Evolutionary conservation across 2,329 filamentous ascomycete genomes (phyloP).

Genomic region (Balansia obtecta): DNA sequence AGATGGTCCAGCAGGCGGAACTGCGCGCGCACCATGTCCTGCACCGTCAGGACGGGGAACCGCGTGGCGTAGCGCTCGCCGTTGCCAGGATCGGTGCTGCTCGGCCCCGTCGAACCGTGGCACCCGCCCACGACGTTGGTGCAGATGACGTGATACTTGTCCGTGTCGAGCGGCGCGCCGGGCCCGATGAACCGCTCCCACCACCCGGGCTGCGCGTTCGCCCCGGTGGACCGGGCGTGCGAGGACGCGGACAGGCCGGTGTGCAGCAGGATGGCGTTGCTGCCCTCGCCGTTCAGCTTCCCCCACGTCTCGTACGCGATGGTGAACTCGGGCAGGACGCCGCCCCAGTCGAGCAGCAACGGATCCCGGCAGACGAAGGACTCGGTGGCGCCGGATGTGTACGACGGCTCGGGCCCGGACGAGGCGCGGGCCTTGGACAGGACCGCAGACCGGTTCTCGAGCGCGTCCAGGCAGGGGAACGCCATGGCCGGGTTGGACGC

Average conservation of each 20-base stretch:
- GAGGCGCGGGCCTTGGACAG: conserved; percentile 44
- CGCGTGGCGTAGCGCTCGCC: conserved; percentile 82
- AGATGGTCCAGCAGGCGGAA: conserved; percentile 76
- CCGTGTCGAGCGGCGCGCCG: conserved; percentile 70
- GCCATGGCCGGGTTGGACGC: conserved; percentile 75
- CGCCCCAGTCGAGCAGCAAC: conserved; percentile 86
- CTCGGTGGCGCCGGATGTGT: conserved; percentile 79
- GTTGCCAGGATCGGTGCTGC: conserved; percentile 77
- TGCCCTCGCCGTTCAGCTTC: conserved; percentile 61
- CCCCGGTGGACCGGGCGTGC: conserved; percentile 82
- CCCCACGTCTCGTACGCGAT: conserved; percentile 95
- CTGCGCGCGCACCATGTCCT: conserved; percentile 96
- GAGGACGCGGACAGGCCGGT: conserved; percentile 95
- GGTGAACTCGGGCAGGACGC: conserved; percentile 76
- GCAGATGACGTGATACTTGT: conserved; percentile 88
- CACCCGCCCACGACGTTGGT: conserved; percentile 95
- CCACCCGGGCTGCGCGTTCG: conserved; percentile 85
- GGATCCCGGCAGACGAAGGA: conserved; percentile 62
- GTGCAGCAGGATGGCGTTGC: conserved; percentile 83
- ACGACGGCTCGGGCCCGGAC: conserved; percentile 82
- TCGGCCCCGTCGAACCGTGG: conserved; percentile 88
- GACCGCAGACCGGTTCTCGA: conserved; percentile 65
- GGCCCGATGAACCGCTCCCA: conserved; percentile 98
- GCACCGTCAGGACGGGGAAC: conserved; percentile 89
- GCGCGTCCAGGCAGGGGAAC: conserved; percentile 79